Evolutionary conservation across 2,329 filamentous ascomycete species (phyloP).

Genomic region (Ophiobolus disseminans): DNA sequence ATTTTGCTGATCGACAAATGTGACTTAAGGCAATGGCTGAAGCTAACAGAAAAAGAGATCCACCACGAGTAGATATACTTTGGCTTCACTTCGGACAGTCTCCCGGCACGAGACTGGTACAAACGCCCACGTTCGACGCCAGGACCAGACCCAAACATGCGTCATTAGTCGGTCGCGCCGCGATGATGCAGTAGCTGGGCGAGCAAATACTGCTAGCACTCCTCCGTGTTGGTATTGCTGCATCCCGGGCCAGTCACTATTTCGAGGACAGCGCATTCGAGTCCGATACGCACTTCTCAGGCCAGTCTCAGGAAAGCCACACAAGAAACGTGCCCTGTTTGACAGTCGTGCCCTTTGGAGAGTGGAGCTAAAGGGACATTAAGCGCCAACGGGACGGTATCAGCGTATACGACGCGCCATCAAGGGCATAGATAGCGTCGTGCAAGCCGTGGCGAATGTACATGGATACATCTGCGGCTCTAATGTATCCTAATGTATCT

Average conservation of each 20-base stretch:
- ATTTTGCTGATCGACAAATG: not conserved
- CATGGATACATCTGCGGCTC: not conserved
- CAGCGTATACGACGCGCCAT: not conserved
- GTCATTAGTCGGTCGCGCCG: constrained; percentile 13
- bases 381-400: not conserved
- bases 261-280: too few species aligned
- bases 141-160: not conserved
- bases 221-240: not conserved
- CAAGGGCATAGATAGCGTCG: not conserved
- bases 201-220: constrained; percentile 1
- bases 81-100: not conserved
- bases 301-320: too few species aligned
- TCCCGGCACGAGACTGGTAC: constrained; percentile 1
- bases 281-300: too few species aligned
- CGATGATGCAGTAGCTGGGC: constrained; percentile 10
- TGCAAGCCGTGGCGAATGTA: not conserved
- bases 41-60: not conserved
- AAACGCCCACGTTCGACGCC: constrained; percentile 4
- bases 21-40: not conserved
- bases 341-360: too few species aligned
- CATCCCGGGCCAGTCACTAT: too few species aligned
- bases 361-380: too few species aligned
- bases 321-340: too few species aligned
- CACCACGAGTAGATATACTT: constrained; percentile 11
- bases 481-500: constrained; percentile 1